Evolutionary conservation across 495 filamentous ascomycete genomes (phyloP).

Genomic region (Penicilliopsis zonata): DNA sequence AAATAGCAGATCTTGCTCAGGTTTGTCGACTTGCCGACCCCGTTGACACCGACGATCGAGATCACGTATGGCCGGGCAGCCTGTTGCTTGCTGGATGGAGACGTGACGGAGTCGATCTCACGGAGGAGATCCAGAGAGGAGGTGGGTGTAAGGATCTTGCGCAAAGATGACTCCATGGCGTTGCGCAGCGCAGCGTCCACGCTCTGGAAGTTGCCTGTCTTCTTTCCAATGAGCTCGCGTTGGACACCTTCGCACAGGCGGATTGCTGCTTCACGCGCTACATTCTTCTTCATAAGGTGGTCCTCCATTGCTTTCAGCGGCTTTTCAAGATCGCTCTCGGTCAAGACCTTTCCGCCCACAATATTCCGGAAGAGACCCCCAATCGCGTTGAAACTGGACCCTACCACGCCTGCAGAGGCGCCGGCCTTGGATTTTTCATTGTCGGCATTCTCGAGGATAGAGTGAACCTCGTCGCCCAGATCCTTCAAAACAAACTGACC

Average conservation of each 20-base stretch:
- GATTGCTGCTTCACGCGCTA: slow-evolving; percentile 85
- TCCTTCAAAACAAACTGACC: slow-evolving; percentile 93
- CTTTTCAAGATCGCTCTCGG: slow-evolving; percentile 76
- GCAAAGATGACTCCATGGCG: slow-evolving; percentile 81
- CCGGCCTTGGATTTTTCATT: slow-evolving; percentile 44
- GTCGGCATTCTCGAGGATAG: slow-evolving; percentile 64
- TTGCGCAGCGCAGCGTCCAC: slow-evolving; percentile 70
- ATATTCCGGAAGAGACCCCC: slow-evolving; percentile 85
- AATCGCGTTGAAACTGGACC: slow-evolving; percentile 65
- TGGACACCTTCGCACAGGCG: slow-evolving; percentile 87
- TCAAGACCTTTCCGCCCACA: slow-evolving; percentile 84
- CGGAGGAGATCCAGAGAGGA: slow-evolving; percentile 87
- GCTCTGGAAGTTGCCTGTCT: slow-evolving; percentile 88
- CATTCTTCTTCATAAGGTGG: slow-evolving; percentile 90
- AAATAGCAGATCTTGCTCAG: slow-evolving; percentile 96
- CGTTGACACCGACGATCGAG: slow-evolving; percentile 95
- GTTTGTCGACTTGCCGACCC: slow-evolving; percentile 95
- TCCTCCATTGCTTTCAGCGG: slow-evolving; percentile 93
- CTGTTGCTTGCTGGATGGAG: slow-evolving; percentile 38
- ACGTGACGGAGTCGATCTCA: slow-evolving; percentile 72
- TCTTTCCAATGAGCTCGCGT: slow-evolving; percentile 76
- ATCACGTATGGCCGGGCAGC: slow-evolving; percentile 81
- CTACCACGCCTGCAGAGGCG: slow-evolving; percentile 51
- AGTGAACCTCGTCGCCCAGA: slow-evolving; percentile 84
- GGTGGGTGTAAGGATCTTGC: slow-evolving; percentile 90